Conservation (phyloP, 2,329 filamentous ascomycete species). For the Fusarium tuaranense region DNA sequence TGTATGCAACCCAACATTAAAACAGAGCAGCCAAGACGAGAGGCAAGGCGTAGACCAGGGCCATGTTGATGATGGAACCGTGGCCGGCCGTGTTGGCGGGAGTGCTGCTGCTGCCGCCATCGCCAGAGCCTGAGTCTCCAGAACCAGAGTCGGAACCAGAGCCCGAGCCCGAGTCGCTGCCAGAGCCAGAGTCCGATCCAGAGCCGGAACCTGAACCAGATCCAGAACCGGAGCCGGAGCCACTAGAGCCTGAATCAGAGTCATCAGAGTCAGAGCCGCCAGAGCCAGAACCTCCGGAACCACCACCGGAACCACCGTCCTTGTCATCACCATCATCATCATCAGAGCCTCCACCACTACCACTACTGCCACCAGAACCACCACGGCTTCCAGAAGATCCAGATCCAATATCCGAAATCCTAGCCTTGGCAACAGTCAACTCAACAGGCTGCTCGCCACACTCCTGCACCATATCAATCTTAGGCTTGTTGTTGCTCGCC, state of each 20-base stretch:
- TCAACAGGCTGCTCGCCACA: constrained; percentile 15
- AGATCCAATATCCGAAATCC: neutral
- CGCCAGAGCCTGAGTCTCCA: neutral
- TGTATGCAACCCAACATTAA: neutral
- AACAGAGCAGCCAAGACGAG: constrained; percentile 4
- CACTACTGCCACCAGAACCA: neutral
- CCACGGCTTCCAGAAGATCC: neutral
- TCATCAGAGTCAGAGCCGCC: neutral
- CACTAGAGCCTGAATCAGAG: neutral
- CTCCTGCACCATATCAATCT: constrained; percentile 12
- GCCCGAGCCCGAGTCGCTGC: neutral
- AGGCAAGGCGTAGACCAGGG: neutral
- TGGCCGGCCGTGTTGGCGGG: neutral
- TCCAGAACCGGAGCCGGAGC: neutral
- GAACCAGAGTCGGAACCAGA: neutral
- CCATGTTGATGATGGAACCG: neutral
- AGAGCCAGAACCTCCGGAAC: neutral
- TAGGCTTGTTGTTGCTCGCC: constrained; percentile 5
- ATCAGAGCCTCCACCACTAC: neutral
- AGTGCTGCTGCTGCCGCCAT: neutral
- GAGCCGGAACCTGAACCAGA: neutral
- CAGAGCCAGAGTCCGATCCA: neutral
- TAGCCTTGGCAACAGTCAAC: constrained; percentile 9
- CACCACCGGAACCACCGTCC: neutral
- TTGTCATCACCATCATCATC: neutral